Conservation (phyloP, 2,329 filamentous ascomycete genomes). For the Fusarium sp. region DNA sequence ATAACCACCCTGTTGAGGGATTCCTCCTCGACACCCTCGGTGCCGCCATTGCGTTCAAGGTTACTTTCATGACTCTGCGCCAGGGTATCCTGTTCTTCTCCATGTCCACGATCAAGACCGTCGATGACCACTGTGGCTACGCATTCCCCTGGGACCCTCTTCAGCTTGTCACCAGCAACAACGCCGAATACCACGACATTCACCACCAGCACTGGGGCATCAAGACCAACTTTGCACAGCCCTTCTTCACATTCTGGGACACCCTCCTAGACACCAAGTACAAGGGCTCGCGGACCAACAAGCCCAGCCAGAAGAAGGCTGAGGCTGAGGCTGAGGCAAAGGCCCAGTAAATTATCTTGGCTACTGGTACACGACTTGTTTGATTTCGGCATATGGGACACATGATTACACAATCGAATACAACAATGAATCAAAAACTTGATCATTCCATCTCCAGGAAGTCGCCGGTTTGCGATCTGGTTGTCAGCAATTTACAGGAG, state of each 20-base stretch:
- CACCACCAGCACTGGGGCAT: conserved; percentile 99
- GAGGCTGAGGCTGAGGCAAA: conserved; percentile 23
- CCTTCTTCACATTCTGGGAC: conserved; percentile 98
- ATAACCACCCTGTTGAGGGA: conserved; percentile 95
- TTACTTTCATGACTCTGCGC: conserved; percentile 82
- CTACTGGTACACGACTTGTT: conserved; percentile 36
- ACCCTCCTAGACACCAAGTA: conserved; percentile 82
- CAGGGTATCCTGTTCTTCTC: conserved; percentile 92
- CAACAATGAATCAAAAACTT: conserved; percentile 23
- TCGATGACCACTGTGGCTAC: conserved; percentile 98
- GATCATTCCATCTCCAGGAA: conserved; percentile 13
- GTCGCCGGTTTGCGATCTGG: conserved; percentile 35
- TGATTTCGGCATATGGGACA: conserved; percentile 35
- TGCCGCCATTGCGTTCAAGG: conserved; percentile 82
- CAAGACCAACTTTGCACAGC: conserved; percentile 92
- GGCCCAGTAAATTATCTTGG: conserved; percentile 25
- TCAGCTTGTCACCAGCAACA: conserved; percentile 92
- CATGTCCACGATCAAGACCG: conserved; percentile 90
- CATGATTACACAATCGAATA: conserved; percentile 28
- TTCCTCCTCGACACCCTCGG: conserved; percentile 93
- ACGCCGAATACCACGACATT: conserved; percentile 95
- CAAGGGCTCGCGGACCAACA: conserved; percentile 66
- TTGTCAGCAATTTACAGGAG: conserved; percentile 16
- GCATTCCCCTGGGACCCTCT: conserved; percentile 94
- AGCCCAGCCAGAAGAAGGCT: conserved; percentile 50